Evolutionary conservation across 1,284 basidiomycete species (phyloP).

Genomic region (Cryptococcus jaspeensis): DNA sequence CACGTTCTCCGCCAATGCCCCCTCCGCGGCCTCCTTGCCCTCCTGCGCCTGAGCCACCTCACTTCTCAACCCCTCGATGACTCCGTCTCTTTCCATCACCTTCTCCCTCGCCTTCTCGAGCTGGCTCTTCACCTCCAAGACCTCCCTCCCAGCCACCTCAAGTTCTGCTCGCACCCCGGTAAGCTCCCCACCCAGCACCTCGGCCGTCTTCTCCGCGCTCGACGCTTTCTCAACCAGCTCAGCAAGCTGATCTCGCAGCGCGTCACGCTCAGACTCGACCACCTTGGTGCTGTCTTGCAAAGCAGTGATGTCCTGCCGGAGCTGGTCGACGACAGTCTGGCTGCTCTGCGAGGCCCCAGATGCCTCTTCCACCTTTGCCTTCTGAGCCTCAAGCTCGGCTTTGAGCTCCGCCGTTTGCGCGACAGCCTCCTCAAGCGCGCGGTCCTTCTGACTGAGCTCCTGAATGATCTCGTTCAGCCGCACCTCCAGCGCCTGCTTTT

Average conservation of each 20-base stretch:
- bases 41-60: background rate
- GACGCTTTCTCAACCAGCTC: background rate
- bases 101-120: background rate
- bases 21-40: background rate
- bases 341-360: background rate
- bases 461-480: background rate
- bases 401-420: background rate
- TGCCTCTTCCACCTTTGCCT: background rate
- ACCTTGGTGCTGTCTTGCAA: background rate
- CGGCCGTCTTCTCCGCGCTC: background rate
- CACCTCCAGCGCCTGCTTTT: slow-evolving; percentile 6
- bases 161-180: background rate
- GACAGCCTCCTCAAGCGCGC: background rate
- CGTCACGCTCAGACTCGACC: background rate
- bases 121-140: background rate
- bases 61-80: background rate
- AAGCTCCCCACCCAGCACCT: background rate
- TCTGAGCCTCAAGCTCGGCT: slow-evolving; percentile 1
- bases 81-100: background rate
- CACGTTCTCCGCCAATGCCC: background rate
- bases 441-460: background rate
- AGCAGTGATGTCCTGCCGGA: background rate
- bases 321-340: background rate
- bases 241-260: background rate
- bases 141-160: background rate